phyloP scores from a whole-genome alignment of 805 yeast genomes.

The Yarrowia alimentaria region DNA sequence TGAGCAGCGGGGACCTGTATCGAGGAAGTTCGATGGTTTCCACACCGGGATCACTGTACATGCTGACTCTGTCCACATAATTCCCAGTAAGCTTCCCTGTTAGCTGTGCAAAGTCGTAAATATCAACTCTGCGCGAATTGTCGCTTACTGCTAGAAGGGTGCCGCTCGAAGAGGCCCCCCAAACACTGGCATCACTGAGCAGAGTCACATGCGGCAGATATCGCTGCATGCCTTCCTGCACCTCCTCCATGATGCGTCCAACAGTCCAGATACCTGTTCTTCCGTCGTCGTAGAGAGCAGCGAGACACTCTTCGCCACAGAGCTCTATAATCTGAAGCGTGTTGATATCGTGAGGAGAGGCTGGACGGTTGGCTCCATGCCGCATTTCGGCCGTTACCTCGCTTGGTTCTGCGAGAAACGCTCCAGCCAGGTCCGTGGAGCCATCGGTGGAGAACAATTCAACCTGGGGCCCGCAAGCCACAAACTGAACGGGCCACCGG shows the following conservation, averaged over 20 bases:
- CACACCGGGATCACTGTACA: neutral
- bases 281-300: slow-evolving; percentile 14
- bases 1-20: slow-evolving; percentile 3
- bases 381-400: neutral
- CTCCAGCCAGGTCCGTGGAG: slow-evolving; percentile 1
- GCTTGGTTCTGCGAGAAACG: slow-evolving; percentile 1
- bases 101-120: neutral
- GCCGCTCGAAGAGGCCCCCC: slow-evolving; percentile 8
- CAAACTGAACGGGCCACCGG: slow-evolving; percentile 14
- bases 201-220: slow-evolving; percentile 19
- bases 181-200: slow-evolving; percentile 9
- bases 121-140: slow-evolving; percentile 10
- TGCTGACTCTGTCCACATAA: slow-evolving; percentile 7
- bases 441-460: slow-evolving; percentile 15
- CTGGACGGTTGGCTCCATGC: slow-evolving; percentile 4
- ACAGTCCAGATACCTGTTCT: slow-evolving; percentile 13
- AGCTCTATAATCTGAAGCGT: neutral
- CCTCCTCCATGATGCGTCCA: slow-evolving; percentile 2
- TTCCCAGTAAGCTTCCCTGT: neutral
- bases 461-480: slow-evolving; percentile 16
- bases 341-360: slow-evolving; percentile 19
- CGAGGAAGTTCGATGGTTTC: neutral
- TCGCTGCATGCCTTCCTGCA: neutral
- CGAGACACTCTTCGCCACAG: slow-evolving; percentile 10
- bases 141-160: slow-evolving; percentile 17